These are phyloP conservation scores for Naganishia randhawae DNA, from an alignment of 768 basidiomycete species.

Conservation along the genomic window DNA sequence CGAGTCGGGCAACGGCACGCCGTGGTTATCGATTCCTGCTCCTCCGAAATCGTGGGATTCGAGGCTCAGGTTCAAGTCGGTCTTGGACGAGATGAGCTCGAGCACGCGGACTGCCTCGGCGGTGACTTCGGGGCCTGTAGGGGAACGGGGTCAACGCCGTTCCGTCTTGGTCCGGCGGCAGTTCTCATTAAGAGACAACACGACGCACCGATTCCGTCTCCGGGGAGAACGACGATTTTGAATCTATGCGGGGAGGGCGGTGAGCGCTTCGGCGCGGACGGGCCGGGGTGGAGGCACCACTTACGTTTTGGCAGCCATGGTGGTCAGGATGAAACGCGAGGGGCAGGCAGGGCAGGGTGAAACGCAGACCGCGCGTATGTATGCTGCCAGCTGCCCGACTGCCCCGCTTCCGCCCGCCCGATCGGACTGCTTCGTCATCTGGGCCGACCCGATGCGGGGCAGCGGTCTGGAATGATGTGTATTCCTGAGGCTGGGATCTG, in stretches of 20 bases:
- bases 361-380: too few relatives aligned
- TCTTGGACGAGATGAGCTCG: conserved; percentile 63
- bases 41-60: conserved; percentile 82
- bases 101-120: conserved; percentile 79
- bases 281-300: not conserved
- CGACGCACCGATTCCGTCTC: conserved; percentile 86
- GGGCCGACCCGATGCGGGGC: conserved; percentile 5
- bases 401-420: not conserved
- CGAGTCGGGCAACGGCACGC: conserved; percentile 76
- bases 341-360: not conserved
- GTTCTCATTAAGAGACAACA: not conserved
- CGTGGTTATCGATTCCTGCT: conserved; percentile 79
- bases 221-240: conserved; percentile 82
- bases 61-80: conserved; percentile 68
- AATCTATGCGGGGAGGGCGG: conserved; percentile 57
- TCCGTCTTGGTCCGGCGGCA: too few relatives aligned
- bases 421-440: too few relatives aligned
- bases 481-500: not conserved
- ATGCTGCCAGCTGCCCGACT: too few relatives aligned
- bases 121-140: conserved; percentile 81
- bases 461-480: not conserved
- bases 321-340: not conserved
- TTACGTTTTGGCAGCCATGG: conserved; percentile 16
- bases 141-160: not conserved
- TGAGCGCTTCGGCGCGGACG: not conserved